Percentiles rank a stretch among this genome's conserved stretches.
Evolutionary conservation across 345 rosid genomes (phyloP).

Genomic region (Hevea brasiliensis): DNA sequence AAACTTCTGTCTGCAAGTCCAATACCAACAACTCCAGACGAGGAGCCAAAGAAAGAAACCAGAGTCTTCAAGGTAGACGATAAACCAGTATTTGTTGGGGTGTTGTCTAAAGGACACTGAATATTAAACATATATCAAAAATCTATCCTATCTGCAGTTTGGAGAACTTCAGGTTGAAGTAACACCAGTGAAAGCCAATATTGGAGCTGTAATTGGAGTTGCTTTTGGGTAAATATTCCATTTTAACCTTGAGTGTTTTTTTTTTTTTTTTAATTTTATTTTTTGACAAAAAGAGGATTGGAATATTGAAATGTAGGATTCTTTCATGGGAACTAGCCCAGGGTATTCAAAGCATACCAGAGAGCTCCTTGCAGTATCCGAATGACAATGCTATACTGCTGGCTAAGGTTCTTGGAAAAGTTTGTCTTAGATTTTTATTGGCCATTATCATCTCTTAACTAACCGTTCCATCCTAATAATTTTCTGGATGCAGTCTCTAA

Average conservation of each 20-base stretch:
- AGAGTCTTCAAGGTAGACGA: constrained; percentile 70
- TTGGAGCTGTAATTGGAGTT: constrained; percentile 67
- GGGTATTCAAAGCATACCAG: constrained; percentile 72
- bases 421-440: background rate
- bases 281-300: background rate
- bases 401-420: constrained; percentile 56
- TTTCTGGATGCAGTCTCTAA: constrained; percentile 63
- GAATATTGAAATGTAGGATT: constrained; percentile 45
- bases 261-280: constrained; percentile 1
- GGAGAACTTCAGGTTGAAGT: constrained; percentile 89
- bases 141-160: constrained; percentile 50
- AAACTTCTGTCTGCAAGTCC: constrained; percentile 52
- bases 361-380: constrained; percentile 81
- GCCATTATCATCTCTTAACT: constrained; percentile 2
- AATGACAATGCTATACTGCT: constrained; percentile 83
- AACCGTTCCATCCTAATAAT: constrained; percentile 9
- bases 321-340: constrained; percentile 82
- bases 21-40: constrained; percentile 32
- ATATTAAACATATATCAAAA: background rate
- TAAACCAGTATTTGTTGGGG: constrained; percentile 1
- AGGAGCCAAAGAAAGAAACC: constrained; percentile 43
- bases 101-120: background rate
- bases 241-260: constrained; percentile 4
- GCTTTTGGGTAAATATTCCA: constrained; percentile 63
- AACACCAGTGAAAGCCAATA: constrained; percentile 67